Conservation (phyloP, 257 asterid genomes). For the Thymus mandschuricus region DNA sequence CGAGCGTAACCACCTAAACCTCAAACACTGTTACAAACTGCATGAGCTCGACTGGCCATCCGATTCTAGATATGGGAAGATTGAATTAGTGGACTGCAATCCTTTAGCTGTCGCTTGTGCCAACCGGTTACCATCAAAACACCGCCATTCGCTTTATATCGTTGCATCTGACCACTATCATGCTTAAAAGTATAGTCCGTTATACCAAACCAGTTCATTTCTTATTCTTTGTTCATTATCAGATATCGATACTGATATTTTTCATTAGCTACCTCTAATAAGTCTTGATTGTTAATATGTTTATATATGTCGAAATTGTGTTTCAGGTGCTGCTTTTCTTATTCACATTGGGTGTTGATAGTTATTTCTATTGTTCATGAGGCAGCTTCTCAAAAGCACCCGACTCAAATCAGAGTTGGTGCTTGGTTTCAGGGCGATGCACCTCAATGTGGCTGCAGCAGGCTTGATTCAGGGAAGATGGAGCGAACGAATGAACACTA, state of each 20-base stretch:
- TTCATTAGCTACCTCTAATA: too few relatives aligned
- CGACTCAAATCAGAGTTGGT: background rate
- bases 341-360: background rate
- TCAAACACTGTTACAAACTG: background rate
- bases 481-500: background rate
- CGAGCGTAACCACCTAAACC: background rate
- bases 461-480: background rate
- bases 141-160: too few relatives aligned
- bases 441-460: constrained; percentile 6
- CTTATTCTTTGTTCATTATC: too few relatives aligned
- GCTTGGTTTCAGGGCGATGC: background rate
- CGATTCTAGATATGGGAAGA: background rate
- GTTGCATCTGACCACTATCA: too few relatives aligned
- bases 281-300: too few relatives aligned
- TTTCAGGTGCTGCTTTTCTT: background rate
- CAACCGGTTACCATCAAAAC: too few relatives aligned
- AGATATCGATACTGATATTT: too few relatives aligned
- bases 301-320: too few relatives aligned
- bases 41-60: background rate
- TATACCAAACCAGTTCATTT: too few relatives aligned
- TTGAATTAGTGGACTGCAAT: background rate
- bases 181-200: too few relatives aligned
- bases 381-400: background rate
- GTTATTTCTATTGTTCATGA: background rate
- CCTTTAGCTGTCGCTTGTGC: constrained; percentile 5